phyloP scores from a whole-genome alignment of 2,329 filamentous ascomycete species.

The Coleophoma eucalyptorum region DNA sequence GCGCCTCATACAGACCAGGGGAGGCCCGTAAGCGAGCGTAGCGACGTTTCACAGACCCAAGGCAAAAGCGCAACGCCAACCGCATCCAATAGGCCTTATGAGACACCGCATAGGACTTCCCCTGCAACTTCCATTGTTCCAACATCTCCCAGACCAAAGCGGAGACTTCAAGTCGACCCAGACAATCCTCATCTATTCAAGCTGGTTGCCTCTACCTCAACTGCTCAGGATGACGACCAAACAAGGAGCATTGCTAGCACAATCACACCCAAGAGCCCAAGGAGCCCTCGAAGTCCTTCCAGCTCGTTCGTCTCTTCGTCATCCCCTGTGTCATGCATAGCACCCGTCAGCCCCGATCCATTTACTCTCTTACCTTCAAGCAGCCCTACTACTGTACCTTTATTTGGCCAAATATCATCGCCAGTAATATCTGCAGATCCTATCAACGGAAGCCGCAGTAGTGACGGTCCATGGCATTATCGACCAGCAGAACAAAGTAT shows the following conservation, averaged over 20 bases:
- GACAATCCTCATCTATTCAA: conserved; percentile 27
- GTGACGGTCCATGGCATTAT: conserved; percentile 25
- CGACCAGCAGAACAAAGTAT: conserved; percentile 26
- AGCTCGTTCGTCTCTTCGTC: too few species aligned
- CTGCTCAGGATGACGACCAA: conserved; percentile 7
- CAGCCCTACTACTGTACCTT: conserved; percentile 8
- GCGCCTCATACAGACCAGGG: not conserved
- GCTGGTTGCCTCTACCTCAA: conserved; percentile 2
- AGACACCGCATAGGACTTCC: conserved; percentile 19
- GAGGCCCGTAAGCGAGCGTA: too few species aligned
- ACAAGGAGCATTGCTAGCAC: too few species aligned
- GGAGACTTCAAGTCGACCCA: conserved; percentile 23
- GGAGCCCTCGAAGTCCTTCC: too few species aligned
- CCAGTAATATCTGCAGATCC: conserved; percentile 23
- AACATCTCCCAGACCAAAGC: conserved; percentile 16
- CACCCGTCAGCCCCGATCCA: conserved; percentile 4
- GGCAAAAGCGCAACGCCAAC: conserved; percentile 4
- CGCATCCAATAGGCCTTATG: conserved; percentile 10
- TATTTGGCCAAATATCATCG: conserved; percentile 4
- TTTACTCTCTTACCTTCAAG: conserved; percentile 9
- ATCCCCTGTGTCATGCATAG: conserved; percentile 18
- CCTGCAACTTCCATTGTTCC: conserved; percentile 21
- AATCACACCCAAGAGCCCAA: too few species aligned
- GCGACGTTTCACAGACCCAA: conserved; percentile 10
- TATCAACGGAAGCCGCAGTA: conserved; percentile 14